These are phyloP conservation scores for Cryptomeria japonica DNA, from an alignment of 75 land plant species.

Conservation along the genomic window DNA sequence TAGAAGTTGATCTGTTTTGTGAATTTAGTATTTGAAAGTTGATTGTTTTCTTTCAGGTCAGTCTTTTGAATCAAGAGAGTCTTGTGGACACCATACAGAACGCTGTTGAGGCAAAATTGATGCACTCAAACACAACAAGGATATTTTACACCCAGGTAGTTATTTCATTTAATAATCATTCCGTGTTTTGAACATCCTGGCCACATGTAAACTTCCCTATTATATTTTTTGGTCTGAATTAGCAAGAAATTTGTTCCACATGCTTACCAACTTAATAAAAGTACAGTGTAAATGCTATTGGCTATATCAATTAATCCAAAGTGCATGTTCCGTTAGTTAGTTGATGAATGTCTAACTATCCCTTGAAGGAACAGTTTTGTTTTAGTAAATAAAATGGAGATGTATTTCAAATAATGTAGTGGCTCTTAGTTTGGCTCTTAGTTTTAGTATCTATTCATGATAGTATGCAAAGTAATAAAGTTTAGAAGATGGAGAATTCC, in stretches of 20 bases:
- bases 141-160: conserved; percentile 80
- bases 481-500: not conserved
- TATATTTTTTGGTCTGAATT: not conserved
- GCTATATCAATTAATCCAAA: not conserved
- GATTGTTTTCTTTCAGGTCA: conserved; percentile 64
- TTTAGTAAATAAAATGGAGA: not conserved
- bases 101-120: conserved; percentile 75
- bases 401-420: not conserved
- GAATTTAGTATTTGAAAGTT: not conserved
- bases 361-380: not conserved
- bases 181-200: not conserved
- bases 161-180: not conserved
- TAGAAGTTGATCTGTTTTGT: not conserved
- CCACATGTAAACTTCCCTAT: not conserved
- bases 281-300: not conserved
- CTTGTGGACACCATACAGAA: conserved; percentile 84
- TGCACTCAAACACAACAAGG: conserved; percentile 70
- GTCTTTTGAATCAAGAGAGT: conserved; percentile 92
- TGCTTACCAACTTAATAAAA: not conserved
- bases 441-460: not conserved
- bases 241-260: not conserved
- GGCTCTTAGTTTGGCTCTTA: too few species aligned
- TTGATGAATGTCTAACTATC: not conserved
- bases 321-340: not conserved
- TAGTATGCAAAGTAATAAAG: not conserved